These are phyloP conservation scores for Hippophae rhamnoides DNA, from an alignment of 306 rosid genomes.

Conservation along the genomic window DNA sequence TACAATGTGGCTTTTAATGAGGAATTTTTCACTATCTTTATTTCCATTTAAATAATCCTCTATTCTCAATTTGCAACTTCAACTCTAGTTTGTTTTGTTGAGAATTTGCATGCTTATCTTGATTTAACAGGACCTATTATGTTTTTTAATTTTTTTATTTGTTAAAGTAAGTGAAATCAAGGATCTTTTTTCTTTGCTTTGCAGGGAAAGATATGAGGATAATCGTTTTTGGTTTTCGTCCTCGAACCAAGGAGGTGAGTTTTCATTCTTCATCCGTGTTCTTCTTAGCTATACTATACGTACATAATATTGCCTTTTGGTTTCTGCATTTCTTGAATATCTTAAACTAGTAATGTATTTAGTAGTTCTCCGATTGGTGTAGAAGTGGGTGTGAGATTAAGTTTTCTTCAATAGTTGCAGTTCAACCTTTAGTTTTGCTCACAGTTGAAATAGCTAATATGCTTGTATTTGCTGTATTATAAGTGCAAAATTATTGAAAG, in stretches of 20 bases:
- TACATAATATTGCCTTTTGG: too few species aligned
- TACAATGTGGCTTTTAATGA: too few species aligned
- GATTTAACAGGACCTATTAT: neutral
- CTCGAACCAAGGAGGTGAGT: constrained; percentile 83
- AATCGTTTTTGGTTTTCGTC: constrained; percentile 80
- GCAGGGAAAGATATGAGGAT: constrained; percentile 98
- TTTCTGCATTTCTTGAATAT: too few species aligned
- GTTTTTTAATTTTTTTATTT: neutral
- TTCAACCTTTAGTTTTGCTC: too few species aligned
- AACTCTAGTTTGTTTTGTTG: too few species aligned
- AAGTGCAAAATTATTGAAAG: neutral
- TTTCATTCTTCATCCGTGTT: constrained; percentile 1
- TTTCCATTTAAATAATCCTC: too few species aligned
- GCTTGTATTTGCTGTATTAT: neutral
- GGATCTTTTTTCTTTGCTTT: constrained; percentile 16
- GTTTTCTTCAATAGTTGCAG: too few species aligned
- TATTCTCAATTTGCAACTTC: too few species aligned
- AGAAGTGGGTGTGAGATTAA: too few species aligned
- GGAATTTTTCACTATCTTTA: too few species aligned
- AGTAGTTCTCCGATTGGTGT: too few species aligned
- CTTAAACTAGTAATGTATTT: too few species aligned
- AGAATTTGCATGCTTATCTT: neutral
- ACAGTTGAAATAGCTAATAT: neutral
- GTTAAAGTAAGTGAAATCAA: constrained; percentile 8
- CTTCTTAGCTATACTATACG: neutral